phyloP scores from a whole-genome alignment of 805 yeast species.

The Candida caryicola region DNA sequence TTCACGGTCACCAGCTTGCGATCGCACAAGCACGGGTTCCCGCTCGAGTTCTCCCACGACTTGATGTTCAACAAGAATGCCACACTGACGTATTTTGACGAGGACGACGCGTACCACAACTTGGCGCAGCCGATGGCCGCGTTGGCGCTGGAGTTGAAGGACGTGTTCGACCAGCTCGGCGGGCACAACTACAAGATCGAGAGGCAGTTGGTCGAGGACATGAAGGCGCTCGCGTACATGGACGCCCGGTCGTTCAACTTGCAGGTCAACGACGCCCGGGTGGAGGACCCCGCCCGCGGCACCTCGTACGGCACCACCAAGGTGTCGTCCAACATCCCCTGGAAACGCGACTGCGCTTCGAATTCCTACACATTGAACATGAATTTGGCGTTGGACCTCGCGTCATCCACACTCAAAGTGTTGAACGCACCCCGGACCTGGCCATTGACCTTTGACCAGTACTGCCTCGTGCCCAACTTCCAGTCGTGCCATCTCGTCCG shows the following conservation, averaged over 20 bases:
- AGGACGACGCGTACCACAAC: constrained; percentile 24
- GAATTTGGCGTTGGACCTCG: constrained; percentile 15
- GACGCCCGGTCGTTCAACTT: constrained; percentile 27
- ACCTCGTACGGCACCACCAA: constrained; percentile 2
- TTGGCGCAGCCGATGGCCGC: constrained; percentile 22
- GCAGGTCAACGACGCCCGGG: constrained; percentile 10
- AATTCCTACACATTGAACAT: constrained; percentile 11
- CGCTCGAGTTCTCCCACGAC: constrained; percentile 38
- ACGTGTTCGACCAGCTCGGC: constrained; percentile 20
- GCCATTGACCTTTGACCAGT: constrained; percentile 19
- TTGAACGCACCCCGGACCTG: not conserved
- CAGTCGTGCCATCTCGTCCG: constrained; percentile 35
- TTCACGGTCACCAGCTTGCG: constrained; percentile 30
- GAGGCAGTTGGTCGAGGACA: constrained; percentile 26
- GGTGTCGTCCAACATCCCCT: constrained; percentile 7
- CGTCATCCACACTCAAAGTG: constrained; percentile 3
- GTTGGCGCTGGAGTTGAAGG: constrained; percentile 17
- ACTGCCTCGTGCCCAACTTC: constrained; percentile 36
- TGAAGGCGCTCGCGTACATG: constrained; percentile 25
- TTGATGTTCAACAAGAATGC: constrained; percentile 23
- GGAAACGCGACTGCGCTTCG: constrained; percentile 4
- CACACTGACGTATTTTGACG: constrained; percentile 7
- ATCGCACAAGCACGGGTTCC: constrained; percentile 33
- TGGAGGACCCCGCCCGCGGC: constrained; percentile 1
- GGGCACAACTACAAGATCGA: constrained; percentile 27